Conservation (phyloP, 805 yeast genomes). For the Wickerhamomyces rabaulensis region DNA sequence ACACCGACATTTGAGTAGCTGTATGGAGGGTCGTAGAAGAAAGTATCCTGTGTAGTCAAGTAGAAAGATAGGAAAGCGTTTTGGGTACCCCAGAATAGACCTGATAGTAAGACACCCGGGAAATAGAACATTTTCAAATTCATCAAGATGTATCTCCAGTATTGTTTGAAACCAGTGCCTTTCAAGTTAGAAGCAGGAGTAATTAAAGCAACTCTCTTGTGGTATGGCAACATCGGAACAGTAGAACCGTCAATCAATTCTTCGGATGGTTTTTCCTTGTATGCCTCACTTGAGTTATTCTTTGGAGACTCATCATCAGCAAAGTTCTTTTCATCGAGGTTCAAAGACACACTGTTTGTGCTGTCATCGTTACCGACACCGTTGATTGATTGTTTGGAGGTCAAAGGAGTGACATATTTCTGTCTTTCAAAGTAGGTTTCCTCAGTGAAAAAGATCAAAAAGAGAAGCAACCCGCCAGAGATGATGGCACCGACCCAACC, state of each 20-base stretch:
- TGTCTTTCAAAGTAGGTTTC: constrained; percentile 65
- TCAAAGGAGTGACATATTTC: constrained; percentile 31
- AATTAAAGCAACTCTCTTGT: constrained; percentile 41
- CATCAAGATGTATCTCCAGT: constrained; percentile 42
- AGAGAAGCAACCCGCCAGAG: constrained; percentile 50
- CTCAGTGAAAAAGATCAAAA: constrained; percentile 57
- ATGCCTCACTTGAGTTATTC: background rate
- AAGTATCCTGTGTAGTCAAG: constrained; percentile 66
- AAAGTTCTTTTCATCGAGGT: constrained; percentile 12
- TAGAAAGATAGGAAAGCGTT: constrained; percentile 74
- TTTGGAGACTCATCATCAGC: background rate
- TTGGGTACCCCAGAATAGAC: constrained; percentile 77
- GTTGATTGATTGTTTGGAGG: constrained; percentile 14
- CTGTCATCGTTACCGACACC: constrained; percentile 15
- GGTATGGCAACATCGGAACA: constrained; percentile 38
- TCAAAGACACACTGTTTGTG: background rate
- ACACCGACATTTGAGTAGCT: constrained; percentile 61
- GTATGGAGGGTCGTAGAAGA: constrained; percentile 62
- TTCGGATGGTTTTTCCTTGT: constrained; percentile 9
- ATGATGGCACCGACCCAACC: constrained; percentile 64
- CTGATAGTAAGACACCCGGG: constrained; percentile 62
- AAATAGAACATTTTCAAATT: constrained; percentile 54
- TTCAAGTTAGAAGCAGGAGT: constrained; percentile 54
- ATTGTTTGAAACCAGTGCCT: constrained; percentile 66
- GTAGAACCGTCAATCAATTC: constrained; percentile 34